phyloP scores from a whole-genome alignment of 768 basidiomycete species.

The Phylloporus sp. region DNA sequence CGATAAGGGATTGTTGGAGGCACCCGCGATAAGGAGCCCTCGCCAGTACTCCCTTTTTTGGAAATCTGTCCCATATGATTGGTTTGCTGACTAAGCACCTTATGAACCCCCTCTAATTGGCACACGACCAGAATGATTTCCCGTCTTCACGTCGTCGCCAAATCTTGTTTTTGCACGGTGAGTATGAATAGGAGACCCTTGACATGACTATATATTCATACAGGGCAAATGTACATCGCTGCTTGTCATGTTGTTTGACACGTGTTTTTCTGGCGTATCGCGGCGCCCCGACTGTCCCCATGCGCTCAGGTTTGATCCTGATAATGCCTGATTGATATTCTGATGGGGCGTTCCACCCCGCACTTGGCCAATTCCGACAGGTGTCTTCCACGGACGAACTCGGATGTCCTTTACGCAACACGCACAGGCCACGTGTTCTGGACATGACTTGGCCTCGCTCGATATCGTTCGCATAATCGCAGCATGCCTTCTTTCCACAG shows the following conservation, averaged over 20 bases:
- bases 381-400: constrained; percentile 15
- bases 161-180: no score
- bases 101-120: not conserved
- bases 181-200: no score
- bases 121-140: constrained; percentile 16
- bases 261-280: constrained; percentile 18
- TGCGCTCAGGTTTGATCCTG: constrained; percentile 12
- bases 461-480: constrained; percentile 9
- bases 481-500: constrained; percentile 8
- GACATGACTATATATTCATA: no score
- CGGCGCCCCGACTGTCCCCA: constrained; percentile 15
- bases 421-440: constrained; percentile 25
- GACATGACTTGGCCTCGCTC: constrained; percentile 13
- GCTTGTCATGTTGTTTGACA: no score
- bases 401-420: constrained; percentile 10
- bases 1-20: constrained; percentile 27
- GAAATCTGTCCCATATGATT: constrained; percentile 27
- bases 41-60: constrained; percentile 13
- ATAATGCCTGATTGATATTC: constrained; percentile 16
- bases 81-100: constrained; percentile 27
- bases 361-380: constrained; percentile 2
- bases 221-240: no score
- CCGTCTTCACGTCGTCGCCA: no score
- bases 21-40: constrained; percentile 27
- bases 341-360: constrained; percentile 9